These are phyloP conservation scores for Phalaenopsis hybrid DNA, from an alignment of 116 monocot species.

Conservation along the genomic window DNA sequence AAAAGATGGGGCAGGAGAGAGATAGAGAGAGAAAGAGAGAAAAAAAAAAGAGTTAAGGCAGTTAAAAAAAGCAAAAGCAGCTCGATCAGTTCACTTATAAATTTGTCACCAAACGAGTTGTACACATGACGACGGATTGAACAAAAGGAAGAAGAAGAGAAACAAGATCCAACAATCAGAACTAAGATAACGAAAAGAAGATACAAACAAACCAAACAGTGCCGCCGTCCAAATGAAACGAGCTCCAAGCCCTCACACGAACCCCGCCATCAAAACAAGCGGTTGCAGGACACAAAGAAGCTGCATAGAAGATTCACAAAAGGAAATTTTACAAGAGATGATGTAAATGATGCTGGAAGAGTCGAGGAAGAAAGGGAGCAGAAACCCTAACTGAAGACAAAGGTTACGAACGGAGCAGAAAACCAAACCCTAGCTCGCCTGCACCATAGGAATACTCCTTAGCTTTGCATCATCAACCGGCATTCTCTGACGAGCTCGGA, in stretches of 20 bases:
- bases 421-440: background rate
- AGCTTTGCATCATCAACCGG: background rate
- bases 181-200: background rate
- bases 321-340: background rate
- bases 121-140: background rate
- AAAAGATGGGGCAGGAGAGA: background rate
- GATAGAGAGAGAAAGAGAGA: no score
- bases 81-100: background rate
- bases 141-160: background rate
- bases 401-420: background rate
- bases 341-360: background rate
- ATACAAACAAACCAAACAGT: background rate
- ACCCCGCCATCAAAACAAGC: background rate
- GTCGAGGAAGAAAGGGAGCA: background rate
- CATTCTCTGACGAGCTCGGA: conserved; percentile 4
- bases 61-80: background rate
- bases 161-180: conserved; percentile 4
- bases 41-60: background rate
- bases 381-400: conserved; percentile 1
- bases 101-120: background rate
- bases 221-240: conserved; percentile 2
- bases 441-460: background rate
- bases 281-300: background rate
- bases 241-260: background rate
- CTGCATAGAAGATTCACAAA: background rate